phyloP scores from a whole-genome alignment of 2,329 filamentous ascomycete species.

The Cladosporium sp. region DNA sequence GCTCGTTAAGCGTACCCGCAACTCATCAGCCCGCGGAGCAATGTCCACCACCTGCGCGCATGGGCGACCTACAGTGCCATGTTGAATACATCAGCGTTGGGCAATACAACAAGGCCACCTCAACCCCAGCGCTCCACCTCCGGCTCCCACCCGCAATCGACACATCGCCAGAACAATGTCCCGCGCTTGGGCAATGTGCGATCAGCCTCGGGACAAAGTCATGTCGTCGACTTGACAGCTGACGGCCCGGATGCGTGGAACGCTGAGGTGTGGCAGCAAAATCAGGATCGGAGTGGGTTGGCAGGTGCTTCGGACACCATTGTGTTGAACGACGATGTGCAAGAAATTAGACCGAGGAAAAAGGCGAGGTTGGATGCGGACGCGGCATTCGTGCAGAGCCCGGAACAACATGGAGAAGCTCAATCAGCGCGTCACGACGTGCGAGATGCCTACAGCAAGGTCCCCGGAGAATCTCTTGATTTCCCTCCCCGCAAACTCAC shows the following conservation, averaged over 20 bases:
- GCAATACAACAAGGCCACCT: slow-evolving; percentile 14
- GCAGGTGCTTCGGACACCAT: slow-evolving; percentile 17
- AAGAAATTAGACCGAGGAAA: slow-evolving; percentile 24
- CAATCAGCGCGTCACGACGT: background rate
- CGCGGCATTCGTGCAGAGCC: slow-evolving; percentile 1
- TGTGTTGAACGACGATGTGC: slow-evolving; percentile 17
- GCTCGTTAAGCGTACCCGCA: background rate
- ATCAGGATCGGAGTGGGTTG: slow-evolving; percentile 8
- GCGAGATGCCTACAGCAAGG: slow-evolving; percentile 15
- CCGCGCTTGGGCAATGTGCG: slow-evolving; percentile 29
- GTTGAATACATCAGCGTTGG: slow-evolving; percentile 14
- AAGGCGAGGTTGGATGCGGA: slow-evolving; percentile 20
- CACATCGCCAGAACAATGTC: slow-evolving; percentile 20
- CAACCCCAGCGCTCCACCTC: slow-evolving; percentile 12
- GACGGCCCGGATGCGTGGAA: slow-evolving; percentile 17
- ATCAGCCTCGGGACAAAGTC: slow-evolving; percentile 24
- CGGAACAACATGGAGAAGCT: background rate
- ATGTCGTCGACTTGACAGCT: slow-evolving; percentile 22
- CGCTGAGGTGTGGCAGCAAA: slow-evolving; percentile 17
- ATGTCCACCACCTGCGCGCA: slow-evolving; percentile 9
- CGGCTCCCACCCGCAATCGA: slow-evolving; percentile 4
- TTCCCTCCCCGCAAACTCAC: slow-evolving; percentile 4
- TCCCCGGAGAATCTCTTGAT: slow-evolving; percentile 15
- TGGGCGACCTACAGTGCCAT: slow-evolving; percentile 14
- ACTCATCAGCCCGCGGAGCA: background rate